Percentiles rank a stretch among this genome's conserved stretches.
Evolutionary conservation across 2,329 filamentous ascomycete genomes (phyloP).

Genomic region (Didymosphaeria variabile): DNA sequence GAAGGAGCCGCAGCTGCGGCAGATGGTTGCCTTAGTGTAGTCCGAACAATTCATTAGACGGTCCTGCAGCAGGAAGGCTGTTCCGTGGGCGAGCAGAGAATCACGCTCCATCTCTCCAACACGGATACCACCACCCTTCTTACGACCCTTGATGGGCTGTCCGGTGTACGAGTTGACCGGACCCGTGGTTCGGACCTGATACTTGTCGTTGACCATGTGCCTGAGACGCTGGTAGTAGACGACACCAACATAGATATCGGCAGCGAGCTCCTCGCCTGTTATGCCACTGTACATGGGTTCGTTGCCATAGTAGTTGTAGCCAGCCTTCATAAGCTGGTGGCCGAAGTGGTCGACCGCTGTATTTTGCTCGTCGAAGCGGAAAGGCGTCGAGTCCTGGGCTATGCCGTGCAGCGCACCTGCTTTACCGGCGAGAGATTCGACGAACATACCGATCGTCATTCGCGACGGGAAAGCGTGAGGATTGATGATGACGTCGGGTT

Average conservation of each 20-base stretch:
- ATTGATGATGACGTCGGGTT: slow-evolving; percentile 98
- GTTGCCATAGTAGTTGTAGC: slow-evolving; percentile 98
- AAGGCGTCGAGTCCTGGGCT: slow-evolving; percentile 95
- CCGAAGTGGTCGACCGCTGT: slow-evolving; percentile 95
- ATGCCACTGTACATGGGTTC: slow-evolving; percentile 99
- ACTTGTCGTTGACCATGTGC: slow-evolving; percentile 99
- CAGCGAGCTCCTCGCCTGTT: slow-evolving; percentile 90
- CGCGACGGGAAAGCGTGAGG: slow-evolving; percentile 98
- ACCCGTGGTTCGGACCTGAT: slow-evolving; percentile 95
- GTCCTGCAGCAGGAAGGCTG: slow-evolving; percentile 93
- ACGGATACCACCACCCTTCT: slow-evolving; percentile 96
- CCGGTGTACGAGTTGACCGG: slow-evolving; percentile 90
- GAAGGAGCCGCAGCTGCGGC: slow-evolving; percentile 88
- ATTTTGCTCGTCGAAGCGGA: slow-evolving; percentile 91
- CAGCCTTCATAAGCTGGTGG: slow-evolving; percentile 91
- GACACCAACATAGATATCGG: slow-evolving; percentile 95
- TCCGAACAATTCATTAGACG: slow-evolving; percentile 97
- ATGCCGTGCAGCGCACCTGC: slow-evolving; percentile 91
- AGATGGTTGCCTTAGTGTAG: slow-evolving; percentile 89
- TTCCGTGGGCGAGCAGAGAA: slow-evolving; percentile 91
- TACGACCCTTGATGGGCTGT: slow-evolving; percentile 95
- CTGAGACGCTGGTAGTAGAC: slow-evolving; percentile 98
- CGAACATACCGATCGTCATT: slow-evolving; percentile 99
- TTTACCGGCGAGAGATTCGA: slow-evolving; percentile 96
- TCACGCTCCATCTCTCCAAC: slow-evolving; percentile 99